Base-by-base conservation (phyloP, 2,329 filamentous ascomycete species). In the Trichoderma atrobrunneum region DNA sequence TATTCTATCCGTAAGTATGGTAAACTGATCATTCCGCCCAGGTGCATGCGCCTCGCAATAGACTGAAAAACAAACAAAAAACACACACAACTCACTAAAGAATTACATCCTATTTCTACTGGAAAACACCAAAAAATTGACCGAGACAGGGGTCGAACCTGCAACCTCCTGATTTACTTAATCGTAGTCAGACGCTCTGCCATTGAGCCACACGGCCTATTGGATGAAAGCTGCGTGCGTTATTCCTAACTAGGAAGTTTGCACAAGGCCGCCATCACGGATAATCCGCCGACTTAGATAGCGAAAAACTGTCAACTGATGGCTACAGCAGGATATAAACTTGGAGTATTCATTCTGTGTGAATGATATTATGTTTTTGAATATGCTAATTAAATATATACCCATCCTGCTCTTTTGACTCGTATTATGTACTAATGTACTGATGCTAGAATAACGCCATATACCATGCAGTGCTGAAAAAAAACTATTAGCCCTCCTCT, bases 91-190 rank as follows among this genome's bases (percentile, higher is more conserved):
- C 12, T 21, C 43, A 10, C n/a, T 6, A 2, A 7, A 51, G 5
- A 21, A 51, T 51, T 11, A 8, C n/a, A 21, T 21, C 4, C 43
- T 5, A 21, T 21, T 48, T 21, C n/a, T 5, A 11, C 16, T 51
- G 6, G 1, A 28, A 32, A n/a, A 48, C n/a, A 36, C 1, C 12
- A 63, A 71, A 64, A 64, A 59, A 64, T n/a, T 71, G 68, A 71
- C 68, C 68, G 68, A 71, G 68, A 64, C 68, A 71, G 68, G 68
- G 68, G 68, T 71, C 68, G 68, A 71, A 71, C 68, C 68, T 71
- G 68, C 68, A 71, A 71, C 68, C 68, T 71, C 68, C 68, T 71
- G 68, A 71, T 71, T 8, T 71, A 71, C 68, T 56, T 57, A 57
- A 32, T 71, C 68, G 68, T 71, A 71, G 68, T 71, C 68, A 71